Base-by-base conservation (phyloP, 2,329 filamentous ascomycete species). In the Trichoderma harzianum region DNA sequence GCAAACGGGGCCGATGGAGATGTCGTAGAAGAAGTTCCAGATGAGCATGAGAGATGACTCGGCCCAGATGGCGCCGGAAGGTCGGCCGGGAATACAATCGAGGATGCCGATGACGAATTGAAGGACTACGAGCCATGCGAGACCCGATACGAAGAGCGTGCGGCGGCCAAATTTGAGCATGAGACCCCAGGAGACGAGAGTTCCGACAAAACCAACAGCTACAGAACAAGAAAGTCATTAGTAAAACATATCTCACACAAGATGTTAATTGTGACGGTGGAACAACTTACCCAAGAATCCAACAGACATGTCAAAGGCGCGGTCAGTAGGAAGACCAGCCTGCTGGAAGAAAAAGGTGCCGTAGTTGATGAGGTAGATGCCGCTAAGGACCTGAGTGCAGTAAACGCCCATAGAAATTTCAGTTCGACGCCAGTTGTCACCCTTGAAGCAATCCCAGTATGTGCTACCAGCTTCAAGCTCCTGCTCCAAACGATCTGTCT, bases 341-440 rank as follows among this genome's bases (percentile, higher is more conserved):
- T 84, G 83, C 36, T 82, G 77, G 76, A 84, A 85, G 76, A 86
- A 86, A 74, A 83, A 85, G 18, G 87, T 89, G 0, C 81, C 79
- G 2, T 78, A 81, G 58, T 83, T 83, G 69, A 81, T 80, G 57
- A 84, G 78, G 10, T 80, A 79, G 32, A 80, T 79, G 7, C 84
- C 81, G 21, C 79, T 78, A 0, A 82, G 78, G 28, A 83, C 80
- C 69, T 86, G 84, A 0, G 78, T 80, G 8, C 81, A 75, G 65
- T 83, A 83, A 6, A 80, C 84, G 77, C 86, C 72, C 75, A 82
- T 78, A 70, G 80, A 80, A n/a, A 86, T 83, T 74, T 86, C 82
- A 1, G 84, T 85, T 3, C 84, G 81, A 7, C 83, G 80, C 1
- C 82, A 79, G 72, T 87, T 83, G 8, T 80, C 80, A 7, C 85